Evolutionary conservation across 1,284 basidiomycete genomes (phyloP).

Genomic region (Apiotrichum sp.): DNA sequence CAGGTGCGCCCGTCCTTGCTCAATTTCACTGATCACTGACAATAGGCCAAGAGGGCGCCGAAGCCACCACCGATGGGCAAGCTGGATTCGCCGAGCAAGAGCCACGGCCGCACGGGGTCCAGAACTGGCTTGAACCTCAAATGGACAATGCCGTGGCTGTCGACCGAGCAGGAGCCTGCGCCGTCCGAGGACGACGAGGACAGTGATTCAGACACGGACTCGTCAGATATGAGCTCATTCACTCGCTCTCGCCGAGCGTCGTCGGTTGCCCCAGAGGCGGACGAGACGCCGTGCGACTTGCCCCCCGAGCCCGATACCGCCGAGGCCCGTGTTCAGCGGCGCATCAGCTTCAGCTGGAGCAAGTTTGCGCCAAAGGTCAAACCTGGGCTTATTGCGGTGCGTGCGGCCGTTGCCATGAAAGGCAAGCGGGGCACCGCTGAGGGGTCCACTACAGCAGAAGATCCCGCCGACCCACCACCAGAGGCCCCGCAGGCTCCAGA

Average conservation of each 20-base stretch:
- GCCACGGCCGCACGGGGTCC: slow-evolving; percentile 3
- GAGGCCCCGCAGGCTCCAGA: neutral
- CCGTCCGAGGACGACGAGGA: slow-evolving; percentile 1
- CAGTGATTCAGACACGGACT: slow-evolving; percentile 8
- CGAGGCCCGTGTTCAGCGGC: slow-evolving; percentile 18
- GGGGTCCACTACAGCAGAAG: neutral
- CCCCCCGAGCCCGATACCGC: slow-evolving; percentile 8
- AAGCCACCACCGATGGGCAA: slow-evolving; percentile 8
- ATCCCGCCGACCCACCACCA: neutral
- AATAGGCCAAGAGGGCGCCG: slow-evolving; percentile 18
- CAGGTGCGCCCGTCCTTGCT: slow-evolving; percentile 14
- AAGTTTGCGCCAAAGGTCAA: slow-evolving; percentile 28
- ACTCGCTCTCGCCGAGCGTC: slow-evolving; percentile 6
- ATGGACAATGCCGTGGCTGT: slow-evolving; percentile 12
- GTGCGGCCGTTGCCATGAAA: slow-evolving; percentile 9
- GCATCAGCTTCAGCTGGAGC: slow-evolving; percentile 25
- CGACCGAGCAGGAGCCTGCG: neutral
- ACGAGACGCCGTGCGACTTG: slow-evolving; percentile 23
- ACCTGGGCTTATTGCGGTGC: neutral
- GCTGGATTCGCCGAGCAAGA: neutral
- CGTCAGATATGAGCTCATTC: neutral
- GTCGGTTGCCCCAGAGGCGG: slow-evolving; percentile 30
- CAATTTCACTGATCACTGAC: slow-evolving; percentile 2
- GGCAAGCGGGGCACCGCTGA: neutral
- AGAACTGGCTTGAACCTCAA: slow-evolving; percentile 11